A percentile compares a stretch with the other conserved stretches of the same genome.
These are phyloP conservation scores for Licmophora abbreviata DNA, from an alignment of 108 stramenopile genomes.

Conservation along the genomic window DNA sequence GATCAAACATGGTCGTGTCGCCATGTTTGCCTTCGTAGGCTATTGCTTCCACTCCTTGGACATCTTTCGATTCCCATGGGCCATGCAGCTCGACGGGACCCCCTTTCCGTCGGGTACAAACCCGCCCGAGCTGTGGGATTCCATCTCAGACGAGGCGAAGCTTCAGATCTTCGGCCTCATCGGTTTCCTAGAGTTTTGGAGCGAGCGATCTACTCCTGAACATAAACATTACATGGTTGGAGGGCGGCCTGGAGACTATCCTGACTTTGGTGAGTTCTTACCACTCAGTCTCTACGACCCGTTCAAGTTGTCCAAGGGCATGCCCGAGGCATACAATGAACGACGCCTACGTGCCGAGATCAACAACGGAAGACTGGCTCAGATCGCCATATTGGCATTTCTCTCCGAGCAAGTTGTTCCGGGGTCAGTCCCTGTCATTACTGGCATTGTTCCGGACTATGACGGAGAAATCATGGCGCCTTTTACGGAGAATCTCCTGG, in stretches of 20 bases:
- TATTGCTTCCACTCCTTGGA: conserved; percentile 30
- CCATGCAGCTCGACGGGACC: conserved; percentile 60
- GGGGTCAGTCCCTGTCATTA: conserved; percentile 58
- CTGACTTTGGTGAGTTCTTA: conserved; percentile 38
- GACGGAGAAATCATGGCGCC: conserved; percentile 60
- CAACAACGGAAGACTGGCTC: conserved; percentile 75
- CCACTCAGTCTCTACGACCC: conserved; percentile 77
- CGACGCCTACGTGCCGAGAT: conserved; percentile 46
- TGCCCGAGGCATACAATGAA: conserved; percentile 52
- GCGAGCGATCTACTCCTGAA: conserved; percentile 27
- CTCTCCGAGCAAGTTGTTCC: conserved; percentile 50
- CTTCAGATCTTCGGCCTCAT: conserved; percentile 41
- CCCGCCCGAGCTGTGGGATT: conserved; percentile 56
- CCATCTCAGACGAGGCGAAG: conserved; percentile 29
- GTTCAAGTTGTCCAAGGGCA: conserved; percentile 51
- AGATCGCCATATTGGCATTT: conserved; percentile 77
- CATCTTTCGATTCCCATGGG: conserved; percentile 59
- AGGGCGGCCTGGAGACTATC: conserved; percentile 52
- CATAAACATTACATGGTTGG: conserved; percentile 47
- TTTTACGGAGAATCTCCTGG: too few species aligned
- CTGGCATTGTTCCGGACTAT: conserved; percentile 48
- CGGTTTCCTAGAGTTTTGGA: conserved; percentile 56
- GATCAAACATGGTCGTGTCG: conserved; percentile 73
- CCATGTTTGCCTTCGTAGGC: conserved; percentile 71
- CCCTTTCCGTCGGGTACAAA: conserved; percentile 49